Percentiles rank a stretch among this genome's conserved stretches.
These are phyloP conservation scores for Aspergillus puulaauensis DNA, from an alignment of 2,329 filamentous ascomycete species.

Conservation along the genomic window DNA sequence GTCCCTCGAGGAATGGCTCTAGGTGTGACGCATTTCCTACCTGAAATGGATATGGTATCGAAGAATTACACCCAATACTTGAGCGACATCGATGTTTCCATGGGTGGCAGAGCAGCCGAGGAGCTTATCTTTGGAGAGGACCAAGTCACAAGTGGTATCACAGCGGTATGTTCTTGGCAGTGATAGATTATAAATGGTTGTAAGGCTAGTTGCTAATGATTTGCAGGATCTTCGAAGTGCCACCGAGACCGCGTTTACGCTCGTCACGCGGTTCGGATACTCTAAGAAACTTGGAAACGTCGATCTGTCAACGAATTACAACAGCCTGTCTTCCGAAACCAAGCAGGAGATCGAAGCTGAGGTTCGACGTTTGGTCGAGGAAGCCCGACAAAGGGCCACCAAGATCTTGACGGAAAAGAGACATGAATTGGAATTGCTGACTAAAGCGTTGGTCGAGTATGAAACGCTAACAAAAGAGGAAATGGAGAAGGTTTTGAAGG, in stretches of 20 bases:
- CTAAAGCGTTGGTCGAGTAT: constrained; percentile 87
- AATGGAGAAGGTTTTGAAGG: constrained; percentile 84
- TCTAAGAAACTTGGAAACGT: constrained; percentile 84
- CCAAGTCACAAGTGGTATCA: constrained; percentile 85
- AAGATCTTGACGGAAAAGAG: constrained; percentile 72
- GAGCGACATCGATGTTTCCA: constrained; percentile 73
- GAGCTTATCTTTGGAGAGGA: constrained; percentile 91
- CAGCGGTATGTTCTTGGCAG: constrained; percentile 57
- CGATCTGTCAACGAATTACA: constrained; percentile 79
- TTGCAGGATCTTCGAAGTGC: constrained; percentile 76
- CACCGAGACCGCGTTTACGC: constrained; percentile 77
- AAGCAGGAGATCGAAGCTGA: constrained; percentile 84
- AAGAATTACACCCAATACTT: constrained; percentile 82
- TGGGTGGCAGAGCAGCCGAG: constrained; percentile 85
- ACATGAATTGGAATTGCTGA: constrained; percentile 82
- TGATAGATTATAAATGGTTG: too few species aligned
- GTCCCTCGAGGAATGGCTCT: constrained; percentile 84
- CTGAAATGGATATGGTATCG: constrained; percentile 90
- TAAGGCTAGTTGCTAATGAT: constrained; percentile 16
- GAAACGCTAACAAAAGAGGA: constrained; percentile 88
- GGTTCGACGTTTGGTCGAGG: constrained; percentile 80
- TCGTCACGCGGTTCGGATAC: constrained; percentile 90
- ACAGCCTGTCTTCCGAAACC: constrained; percentile 79
- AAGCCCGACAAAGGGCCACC: constrained; percentile 72
- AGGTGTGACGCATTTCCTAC: constrained; percentile 83